A percentile compares a stretch with the other conserved stretches of the same genome.
Evolutionary conservation across 768 basidiomycete genomes (phyloP).

Genomic region (Leccinum ochraceum): DNA sequence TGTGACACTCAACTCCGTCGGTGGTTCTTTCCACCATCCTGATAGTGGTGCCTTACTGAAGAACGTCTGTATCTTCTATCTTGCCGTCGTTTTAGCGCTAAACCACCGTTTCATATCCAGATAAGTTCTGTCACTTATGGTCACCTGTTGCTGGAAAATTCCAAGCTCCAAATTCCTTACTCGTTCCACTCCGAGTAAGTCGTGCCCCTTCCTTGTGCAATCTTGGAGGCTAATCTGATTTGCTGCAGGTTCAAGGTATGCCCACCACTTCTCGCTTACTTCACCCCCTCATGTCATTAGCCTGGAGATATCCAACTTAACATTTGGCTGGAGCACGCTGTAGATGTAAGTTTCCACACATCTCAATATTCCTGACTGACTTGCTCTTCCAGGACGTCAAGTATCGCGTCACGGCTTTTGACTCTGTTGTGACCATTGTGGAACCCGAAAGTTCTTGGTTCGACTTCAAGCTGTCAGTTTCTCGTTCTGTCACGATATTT

Average conservation of each 20-base stretch:
- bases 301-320: constrained; percentile 74
- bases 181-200: constrained; percentile 82
- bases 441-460: constrained; percentile 78
- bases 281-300: constrained; percentile 38
- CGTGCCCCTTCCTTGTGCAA: not conserved
- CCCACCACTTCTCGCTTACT: not conserved
- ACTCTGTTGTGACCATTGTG: constrained; percentile 75
- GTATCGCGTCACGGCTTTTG: constrained; percentile 68
- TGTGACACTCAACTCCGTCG: constrained; percentile 62
- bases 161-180: constrained; percentile 68
- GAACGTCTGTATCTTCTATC: constrained; percentile 52
- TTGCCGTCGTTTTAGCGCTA: not conserved
- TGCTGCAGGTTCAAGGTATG: constrained; percentile 60
- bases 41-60: constrained; percentile 65
- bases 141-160: constrained; percentile 51
- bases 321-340: constrained; percentile 72
- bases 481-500: not conserved
- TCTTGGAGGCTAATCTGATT: constrained; percentile 7
- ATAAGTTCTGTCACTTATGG: constrained; percentile 57
- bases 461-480: constrained; percentile 77
- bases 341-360: constrained; percentile 48
- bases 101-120: constrained; percentile 38
- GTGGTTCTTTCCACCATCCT: constrained; percentile 68
- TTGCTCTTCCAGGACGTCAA: constrained; percentile 45
- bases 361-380: not conserved